Base-by-base conservation (phyloP, 257 asterid species). In the Nicotiana obtusifolia region DNA sequence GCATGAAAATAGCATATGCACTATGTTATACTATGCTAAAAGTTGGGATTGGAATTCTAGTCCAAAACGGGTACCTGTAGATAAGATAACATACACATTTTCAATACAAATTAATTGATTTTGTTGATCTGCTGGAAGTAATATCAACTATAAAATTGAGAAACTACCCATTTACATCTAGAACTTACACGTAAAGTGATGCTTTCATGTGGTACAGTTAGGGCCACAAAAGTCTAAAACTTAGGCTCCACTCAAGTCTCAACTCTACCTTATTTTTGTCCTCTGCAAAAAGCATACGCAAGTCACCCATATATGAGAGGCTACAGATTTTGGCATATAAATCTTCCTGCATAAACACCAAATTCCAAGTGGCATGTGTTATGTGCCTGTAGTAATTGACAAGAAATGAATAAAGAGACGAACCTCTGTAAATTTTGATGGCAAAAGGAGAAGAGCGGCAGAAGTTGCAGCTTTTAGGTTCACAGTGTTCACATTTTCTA, bases 221-320 rank as follows among this genome's bases (percentile, higher is more conserved):
- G 73, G 41, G 73, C 78, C 59, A 80, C 52, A 64, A 26, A 64
- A 49, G 16, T 64, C 54, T 49, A 80, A 80, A 80, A 49, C 16
- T 57, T 76, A 61, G 17, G 77, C 68, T 81, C 75, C 78, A 66
- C 61, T 83, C 61, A 86, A 37, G 61, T 85, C 62, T 87, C 76
- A 85, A 31, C 68, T 85, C 80, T 87, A 91, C 98, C 95, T 96
- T 96, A 90, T 93, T 86, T 88, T 87, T 91, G 83, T 96, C 99
- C 88, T 95, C 98, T 0, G 98, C 99, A 76, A 95, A 95, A 84
- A 89, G 89, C 98, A 95, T 95, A 33, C 97, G 88, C 85, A 93
- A 79, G 89, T 95, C 99, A 47, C 98, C 99, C 90, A 80, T 87
- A 86, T 93, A 95, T 22, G 98, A 95, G 57, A 95, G 97, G 86